A percentile compares a stretch with the other conserved stretches of the same genome.
Evolutionary conservation across 2,329 filamentous ascomycete species (phyloP).

Genomic region (Neurospora sp.): DNA sequence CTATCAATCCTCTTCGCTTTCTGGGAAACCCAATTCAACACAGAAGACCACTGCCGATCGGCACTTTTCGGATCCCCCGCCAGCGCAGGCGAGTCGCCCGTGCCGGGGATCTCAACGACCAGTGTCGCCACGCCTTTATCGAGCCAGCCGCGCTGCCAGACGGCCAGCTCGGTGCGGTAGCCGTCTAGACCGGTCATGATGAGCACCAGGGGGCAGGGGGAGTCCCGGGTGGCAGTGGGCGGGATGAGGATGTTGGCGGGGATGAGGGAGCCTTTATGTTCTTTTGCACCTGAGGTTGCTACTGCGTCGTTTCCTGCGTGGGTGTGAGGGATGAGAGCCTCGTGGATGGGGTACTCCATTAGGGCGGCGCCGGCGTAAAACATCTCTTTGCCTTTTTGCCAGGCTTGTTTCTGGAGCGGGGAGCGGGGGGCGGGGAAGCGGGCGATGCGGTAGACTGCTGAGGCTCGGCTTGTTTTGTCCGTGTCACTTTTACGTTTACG

Average conservation of each 20-base stretch:
- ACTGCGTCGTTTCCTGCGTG: conserved; percentile 9
- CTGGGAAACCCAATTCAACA: conserved; percentile 38
- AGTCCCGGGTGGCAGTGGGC: conserved; percentile 10
- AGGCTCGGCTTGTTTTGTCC: conserved; percentile 17
- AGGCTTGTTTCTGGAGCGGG: conserved; percentile 20
- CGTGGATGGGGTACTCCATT: conserved; percentile 19
- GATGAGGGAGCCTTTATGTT: conserved; percentile 17
- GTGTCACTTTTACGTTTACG: background rate
- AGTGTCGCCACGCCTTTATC: conserved; percentile 37
- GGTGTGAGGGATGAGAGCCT: conserved; percentile 21
- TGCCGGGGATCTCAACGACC: conserved; percentile 47
- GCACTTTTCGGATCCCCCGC: conserved; percentile 35
- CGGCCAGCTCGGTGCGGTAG: conserved; percentile 23
- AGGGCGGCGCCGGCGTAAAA: conserved; percentile 21
- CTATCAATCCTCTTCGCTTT: conserved; percentile 29
- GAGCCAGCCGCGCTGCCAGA: conserved; percentile 25
- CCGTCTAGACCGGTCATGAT: conserved; percentile 15
- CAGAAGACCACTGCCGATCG: conserved; percentile 42
- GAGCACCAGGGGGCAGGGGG: conserved; percentile 6
- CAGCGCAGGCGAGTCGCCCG: conserved; percentile 43
- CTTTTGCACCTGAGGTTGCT: background rate
- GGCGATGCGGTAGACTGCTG: conserved; percentile 25
- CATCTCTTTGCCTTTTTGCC: conserved; percentile 20
- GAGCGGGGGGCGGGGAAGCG: conserved; percentile 26
- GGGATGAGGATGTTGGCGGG: conserved; percentile 22